Conservation (phyloP, 345 rosid species). For the Gossypium arboreum region DNA sequence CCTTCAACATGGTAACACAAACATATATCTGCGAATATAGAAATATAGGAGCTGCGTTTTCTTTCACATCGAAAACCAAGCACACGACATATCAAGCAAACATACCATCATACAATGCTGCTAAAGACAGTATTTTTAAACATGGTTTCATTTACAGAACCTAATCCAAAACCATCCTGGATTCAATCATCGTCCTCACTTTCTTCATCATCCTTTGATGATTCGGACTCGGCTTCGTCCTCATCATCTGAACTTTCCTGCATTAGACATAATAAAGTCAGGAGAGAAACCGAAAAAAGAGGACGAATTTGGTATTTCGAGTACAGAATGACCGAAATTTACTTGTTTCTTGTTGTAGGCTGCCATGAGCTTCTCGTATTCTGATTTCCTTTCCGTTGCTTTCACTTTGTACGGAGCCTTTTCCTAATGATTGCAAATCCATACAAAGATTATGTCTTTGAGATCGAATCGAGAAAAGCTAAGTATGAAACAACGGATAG, state of each 20-base stretch:
- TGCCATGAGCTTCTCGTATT: conserved; percentile 73
- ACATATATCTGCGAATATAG: background rate
- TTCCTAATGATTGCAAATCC: conserved; percentile 38
- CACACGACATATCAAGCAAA: background rate
- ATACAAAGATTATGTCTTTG: background rate
- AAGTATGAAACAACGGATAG: background rate
- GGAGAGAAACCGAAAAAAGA: background rate
- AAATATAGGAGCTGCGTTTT: background rate
- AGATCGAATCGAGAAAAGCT: background rate
- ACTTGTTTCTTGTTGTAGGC: conserved; percentile 84
- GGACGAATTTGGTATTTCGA: background rate
- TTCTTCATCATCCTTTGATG: conserved; percentile 52
- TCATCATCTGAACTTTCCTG: conserved; percentile 42
- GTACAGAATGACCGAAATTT: background rate
- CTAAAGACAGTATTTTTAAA: background rate
- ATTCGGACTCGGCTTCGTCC: conserved; percentile 51
- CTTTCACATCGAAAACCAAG: background rate
- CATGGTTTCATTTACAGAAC: conserved; percentile 3
- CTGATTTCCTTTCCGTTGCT: conserved; percentile 72
- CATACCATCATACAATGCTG: background rate
- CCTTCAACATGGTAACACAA: background rate
- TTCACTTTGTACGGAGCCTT: conserved; percentile 85
- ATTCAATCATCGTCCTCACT: conserved; percentile 44
- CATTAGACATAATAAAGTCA: background rate
- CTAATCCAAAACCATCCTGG: background rate